Percentiles rank a stretch among this genome's conserved stretches.
Conservation (phyloP, 202 grass and related monocot genomes). For the Cymbopogon flexuosus region DNA sequence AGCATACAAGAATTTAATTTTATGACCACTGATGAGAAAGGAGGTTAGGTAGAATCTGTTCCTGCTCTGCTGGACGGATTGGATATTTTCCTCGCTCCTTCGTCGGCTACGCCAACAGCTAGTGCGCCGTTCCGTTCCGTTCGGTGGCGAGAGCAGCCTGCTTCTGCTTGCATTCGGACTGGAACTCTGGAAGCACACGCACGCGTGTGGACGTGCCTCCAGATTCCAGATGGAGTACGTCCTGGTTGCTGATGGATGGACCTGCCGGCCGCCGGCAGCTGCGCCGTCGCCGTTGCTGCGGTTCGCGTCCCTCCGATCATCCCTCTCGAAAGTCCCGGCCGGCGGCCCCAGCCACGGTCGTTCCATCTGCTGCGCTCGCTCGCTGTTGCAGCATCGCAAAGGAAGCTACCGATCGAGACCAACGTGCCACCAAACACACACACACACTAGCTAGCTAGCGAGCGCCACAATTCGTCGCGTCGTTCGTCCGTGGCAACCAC, state of each 20-base stretch:
- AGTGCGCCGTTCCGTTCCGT: no score
- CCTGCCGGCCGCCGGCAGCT: slow-evolving; percentile 28
- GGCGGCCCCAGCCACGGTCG: not conserved
- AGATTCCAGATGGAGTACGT: no score
- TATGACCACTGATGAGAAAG: no score
- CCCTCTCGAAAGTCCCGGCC: not conserved
- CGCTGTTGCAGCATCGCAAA: not conserved
- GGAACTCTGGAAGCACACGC: no score
- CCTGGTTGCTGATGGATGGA: not conserved
- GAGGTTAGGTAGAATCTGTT: not conserved
- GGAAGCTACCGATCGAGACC: not conserved
- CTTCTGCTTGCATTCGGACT: no score
- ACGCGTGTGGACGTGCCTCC: no score
- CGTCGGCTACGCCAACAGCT: no score
- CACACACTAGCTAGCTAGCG: not conserved
- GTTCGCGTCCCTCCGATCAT: not conserved
- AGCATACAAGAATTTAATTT: not conserved
- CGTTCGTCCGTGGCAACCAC: not conserved
- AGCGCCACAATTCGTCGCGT: not conserved
- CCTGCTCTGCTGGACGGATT: no score
- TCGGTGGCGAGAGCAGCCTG: no score
- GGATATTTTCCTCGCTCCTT: no score
- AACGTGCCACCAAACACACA: slow-evolving; percentile 26
- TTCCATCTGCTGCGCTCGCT: not conserved
- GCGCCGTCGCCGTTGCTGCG: slow-evolving; percentile 42